phyloP scores from a whole-genome alignment of 257 asterid species.

The Solanum pennellii region DNA sequence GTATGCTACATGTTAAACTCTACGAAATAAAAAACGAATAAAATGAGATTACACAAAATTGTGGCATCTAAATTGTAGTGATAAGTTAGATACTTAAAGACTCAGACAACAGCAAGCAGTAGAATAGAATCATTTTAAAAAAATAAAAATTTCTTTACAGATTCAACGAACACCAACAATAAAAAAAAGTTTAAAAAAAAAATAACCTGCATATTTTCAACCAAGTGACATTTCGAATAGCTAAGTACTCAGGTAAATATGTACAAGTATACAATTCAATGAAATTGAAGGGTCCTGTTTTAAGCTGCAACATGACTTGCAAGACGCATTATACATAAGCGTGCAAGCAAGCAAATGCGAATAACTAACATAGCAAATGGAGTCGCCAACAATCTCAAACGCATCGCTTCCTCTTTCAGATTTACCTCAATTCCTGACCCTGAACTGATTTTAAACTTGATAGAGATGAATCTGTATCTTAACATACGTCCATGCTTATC shows the following conservation, averaged over 20 bases:
- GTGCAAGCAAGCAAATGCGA: not conserved
- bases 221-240: not conserved
- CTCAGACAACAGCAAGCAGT: not conserved
- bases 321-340: not conserved
- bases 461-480: not conserved
- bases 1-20: not conserved
- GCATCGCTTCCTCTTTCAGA: not conserved
- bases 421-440: not conserved
- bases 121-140: not conserved
- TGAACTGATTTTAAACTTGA: not conserved
- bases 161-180: not conserved
- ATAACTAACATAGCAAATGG: not conserved
- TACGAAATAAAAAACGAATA: not conserved
- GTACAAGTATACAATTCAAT: slow-evolving; percentile 1
- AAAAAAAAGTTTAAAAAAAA: not conserved
- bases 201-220: not conserved
- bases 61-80: not conserved
- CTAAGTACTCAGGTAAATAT: not conserved
- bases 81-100: not conserved
- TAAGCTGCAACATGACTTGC: not conserved
- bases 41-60: not conserved
- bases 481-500: not conserved
- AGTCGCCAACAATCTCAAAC: not conserved
- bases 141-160: not conserved
- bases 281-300: not conserved